Conservation (phyloP, 495 filamentous ascomycete species). For the Aspergillus coremiiformis region DNA sequence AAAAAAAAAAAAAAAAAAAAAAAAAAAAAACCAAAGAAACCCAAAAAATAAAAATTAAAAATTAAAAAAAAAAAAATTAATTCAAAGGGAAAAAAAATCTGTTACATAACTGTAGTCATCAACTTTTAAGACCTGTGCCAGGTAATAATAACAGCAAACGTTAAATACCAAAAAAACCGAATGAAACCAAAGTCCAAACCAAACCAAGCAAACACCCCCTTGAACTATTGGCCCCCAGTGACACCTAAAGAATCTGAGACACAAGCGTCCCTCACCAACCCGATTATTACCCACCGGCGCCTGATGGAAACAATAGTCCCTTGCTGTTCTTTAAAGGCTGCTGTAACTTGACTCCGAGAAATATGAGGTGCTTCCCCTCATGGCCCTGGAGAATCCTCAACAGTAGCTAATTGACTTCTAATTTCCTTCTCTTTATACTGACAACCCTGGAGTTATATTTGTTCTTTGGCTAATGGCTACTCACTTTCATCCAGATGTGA, state of each 20-base stretch:
- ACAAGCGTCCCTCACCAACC: constrained; percentile 13
- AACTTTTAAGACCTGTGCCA: too few species aligned
- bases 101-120: too few species aligned
- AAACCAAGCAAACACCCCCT: constrained; percentile 1
- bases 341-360: neutral
- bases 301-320: constrained; percentile 19
- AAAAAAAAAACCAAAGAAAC: neutral
- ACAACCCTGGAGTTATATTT: neutral
- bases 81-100: too few species aligned
- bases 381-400: neutral
- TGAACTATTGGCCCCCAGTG: constrained; percentile 3
- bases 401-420: neutral
- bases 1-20: too few species aligned
- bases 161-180: neutral
- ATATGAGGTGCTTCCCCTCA: neutral
- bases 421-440: neutral
- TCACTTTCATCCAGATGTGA: neutral
- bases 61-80: too few species aligned
- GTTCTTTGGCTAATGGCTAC: neutral
- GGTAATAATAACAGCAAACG: neutral
- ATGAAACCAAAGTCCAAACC: neutral
- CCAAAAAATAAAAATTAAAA: too few species aligned
- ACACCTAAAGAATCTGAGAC: constrained; percentile 10
- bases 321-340: constrained; percentile 7
- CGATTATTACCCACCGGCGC: constrained; percentile 10